Percentiles rank a stretch among this genome's conserved stretches.
phyloP scores from a whole-genome alignment of 805 yeast genomes.

The Starmera caribaea region DNA sequence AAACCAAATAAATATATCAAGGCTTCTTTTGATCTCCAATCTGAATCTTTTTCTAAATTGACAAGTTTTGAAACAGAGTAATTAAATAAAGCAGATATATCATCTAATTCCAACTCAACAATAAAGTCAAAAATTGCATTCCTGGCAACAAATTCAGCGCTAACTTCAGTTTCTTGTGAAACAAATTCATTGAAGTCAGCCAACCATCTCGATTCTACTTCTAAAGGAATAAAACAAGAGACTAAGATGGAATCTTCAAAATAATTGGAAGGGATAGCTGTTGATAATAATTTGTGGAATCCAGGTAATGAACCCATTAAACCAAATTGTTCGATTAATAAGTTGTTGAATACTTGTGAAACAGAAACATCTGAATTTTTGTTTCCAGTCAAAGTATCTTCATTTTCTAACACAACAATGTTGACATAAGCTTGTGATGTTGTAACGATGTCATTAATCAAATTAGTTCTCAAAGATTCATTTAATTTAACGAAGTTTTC shows the following conservation, averaged over 20 bases:
- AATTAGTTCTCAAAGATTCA: slow-evolving; percentile 1
- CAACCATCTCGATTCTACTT: slow-evolving; percentile 36
- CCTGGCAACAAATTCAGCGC: slow-evolving; percentile 45
- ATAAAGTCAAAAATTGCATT: slow-evolving; percentile 51
- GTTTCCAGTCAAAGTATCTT: slow-evolving; percentile 1
- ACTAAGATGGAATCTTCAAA: slow-evolving; percentile 11
- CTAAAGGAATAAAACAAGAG: slow-evolving; percentile 13
- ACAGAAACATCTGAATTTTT: slow-evolving; percentile 10
- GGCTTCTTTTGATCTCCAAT: slow-evolving; percentile 38
- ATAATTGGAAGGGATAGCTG: slow-evolving; percentile 4
- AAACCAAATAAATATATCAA: slow-evolving; percentile 42
- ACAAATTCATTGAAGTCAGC: slow-evolving; percentile 63
- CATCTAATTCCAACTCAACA: slow-evolving; percentile 34
- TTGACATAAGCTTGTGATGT: slow-evolving; percentile 5
- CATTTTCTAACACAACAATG: slow-evolving; percentile 7
- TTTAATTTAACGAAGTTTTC: neutral
- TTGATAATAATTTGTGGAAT: neutral
- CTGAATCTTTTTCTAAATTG: slow-evolving; percentile 4
- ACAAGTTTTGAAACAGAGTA: slow-evolving; percentile 1
- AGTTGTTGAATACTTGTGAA: slow-evolving; percentile 9
- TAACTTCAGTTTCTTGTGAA: slow-evolving; percentile 64
- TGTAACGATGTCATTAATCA: slow-evolving; percentile 8
- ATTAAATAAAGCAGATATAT: slow-evolving; percentile 19
- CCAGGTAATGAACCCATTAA: slow-evolving; percentile 18
- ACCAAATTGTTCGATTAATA: slow-evolving; percentile 25